Evolutionary conservation across 257 asterid species (phyloP), one percentile per base, ranked within the genome.

Genomic region (Salvia miltiorrhiza): DNA sequence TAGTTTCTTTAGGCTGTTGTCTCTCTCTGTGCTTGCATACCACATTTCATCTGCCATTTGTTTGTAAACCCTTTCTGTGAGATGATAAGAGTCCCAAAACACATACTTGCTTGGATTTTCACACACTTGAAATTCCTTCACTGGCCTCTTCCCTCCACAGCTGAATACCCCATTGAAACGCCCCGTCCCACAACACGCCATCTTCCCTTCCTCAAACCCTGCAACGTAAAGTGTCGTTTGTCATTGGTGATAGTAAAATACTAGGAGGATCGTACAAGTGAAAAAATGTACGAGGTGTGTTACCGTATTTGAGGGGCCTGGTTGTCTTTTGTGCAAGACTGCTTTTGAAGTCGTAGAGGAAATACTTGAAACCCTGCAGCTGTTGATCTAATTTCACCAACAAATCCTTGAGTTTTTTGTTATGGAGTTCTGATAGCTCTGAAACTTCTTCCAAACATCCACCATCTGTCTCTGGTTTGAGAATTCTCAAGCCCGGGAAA

Each of bases 161-260:
- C 81, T 85, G 69, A 48, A 48, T 8, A 43, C 24, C 23, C 87
- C 94, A 33, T 83, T 71, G 8, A 60, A 81, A 28, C 71, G 80
- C 63, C 94, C 94, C 3, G 72, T 69, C 1, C 94, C 89, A 52
- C 89, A 87, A 52, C 91, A 87, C 9, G 91, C 94, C 63, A 30
- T 76, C 62, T 69, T 69, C 44, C 78, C 81, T 59, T 78, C 90
- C 81, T 70, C 66, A 26, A 83, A 79, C 62, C 94, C 95, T 87
- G 77, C 77, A 67, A 65, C 8, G 10, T 65, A 1, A 0, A 3
- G 26, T 35, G 16, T 6, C 33, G 9, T 20, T 33, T 20, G 37
- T 60, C 17, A 19, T 21, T 10, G 1, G 6, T 19, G 12, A 8
- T 49, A 20, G 56, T 9, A 2, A 23, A 10, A 52, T 1, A 23